Percentiles rank a stretch among this genome's conserved stretches.
Conservation (phyloP, 2,329 filamentous ascomycete species). For the Paraphaeosphaeria sporulosa region DNA sequence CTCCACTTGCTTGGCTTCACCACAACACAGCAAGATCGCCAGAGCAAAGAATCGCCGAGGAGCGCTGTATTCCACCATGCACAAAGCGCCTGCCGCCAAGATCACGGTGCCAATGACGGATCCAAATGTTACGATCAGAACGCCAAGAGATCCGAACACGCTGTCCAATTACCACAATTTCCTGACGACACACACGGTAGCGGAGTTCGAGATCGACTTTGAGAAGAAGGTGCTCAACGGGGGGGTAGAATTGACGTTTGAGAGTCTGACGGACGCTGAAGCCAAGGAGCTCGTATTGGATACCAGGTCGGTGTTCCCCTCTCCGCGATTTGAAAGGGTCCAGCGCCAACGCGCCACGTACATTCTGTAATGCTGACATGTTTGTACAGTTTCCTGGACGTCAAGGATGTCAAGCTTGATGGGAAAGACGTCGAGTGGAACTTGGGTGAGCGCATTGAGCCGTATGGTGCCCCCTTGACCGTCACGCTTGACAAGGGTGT, state of each 20-base stretch:
- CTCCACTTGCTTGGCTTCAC: background rate
- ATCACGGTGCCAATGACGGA: conserved; percentile 49
- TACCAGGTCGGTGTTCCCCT: conserved; percentile 61
- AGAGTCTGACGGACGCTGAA: conserved; percentile 76
- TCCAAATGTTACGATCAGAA: conserved; percentile 47
- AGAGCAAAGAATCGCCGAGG: conserved; percentile 1
- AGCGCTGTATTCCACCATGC: conserved; percentile 24
- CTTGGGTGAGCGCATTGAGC: conserved; percentile 72
- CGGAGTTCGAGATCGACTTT: conserved; percentile 85
- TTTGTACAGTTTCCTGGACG: conserved; percentile 69
- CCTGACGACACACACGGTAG: conserved; percentile 82
- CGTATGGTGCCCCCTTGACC: conserved; percentile 76
- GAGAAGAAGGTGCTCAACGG: conserved; percentile 78
- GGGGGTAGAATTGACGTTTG: conserved; percentile 76
- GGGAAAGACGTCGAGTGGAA: conserved; percentile 72
- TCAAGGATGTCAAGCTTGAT: conserved; percentile 75
- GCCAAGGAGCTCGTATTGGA: conserved; percentile 85
- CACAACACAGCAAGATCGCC: conserved; percentile 8
- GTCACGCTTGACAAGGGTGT: conserved; percentile 61
- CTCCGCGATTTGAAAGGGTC: background rate
- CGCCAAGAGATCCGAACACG: conserved; percentile 82
- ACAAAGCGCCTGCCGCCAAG: conserved; percentile 41
- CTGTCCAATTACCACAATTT: conserved; percentile 91
- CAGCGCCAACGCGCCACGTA: background rate
- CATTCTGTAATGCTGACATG: background rate